A percentile compares a stretch with the other conserved stretches of the same genome.
phyloP scores from a whole-genome alignment of 2,329 filamentous ascomycete genomes.

The Fusarium udum region DNA sequence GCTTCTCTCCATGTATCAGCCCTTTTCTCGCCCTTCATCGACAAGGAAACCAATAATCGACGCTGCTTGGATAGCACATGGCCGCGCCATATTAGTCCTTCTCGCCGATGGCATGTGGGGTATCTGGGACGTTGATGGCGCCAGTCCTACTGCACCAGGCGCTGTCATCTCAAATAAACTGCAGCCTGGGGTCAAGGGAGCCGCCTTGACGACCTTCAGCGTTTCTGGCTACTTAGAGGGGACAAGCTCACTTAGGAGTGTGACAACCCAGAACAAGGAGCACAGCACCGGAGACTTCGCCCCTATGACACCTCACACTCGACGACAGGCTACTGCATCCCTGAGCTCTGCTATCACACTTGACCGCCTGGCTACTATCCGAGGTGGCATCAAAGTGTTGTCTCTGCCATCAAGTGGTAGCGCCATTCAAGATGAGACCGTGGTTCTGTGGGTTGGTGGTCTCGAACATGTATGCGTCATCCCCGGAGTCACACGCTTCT shows the following conservation, averaged over 20 bases:
- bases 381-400: slow-evolving; percentile 62
- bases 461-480: slow-evolving; percentile 67
- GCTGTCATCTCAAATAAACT: slow-evolving; percentile 60
- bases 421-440: slow-evolving; percentile 61
- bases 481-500: slow-evolving; percentile 64
- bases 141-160: slow-evolving; percentile 56
- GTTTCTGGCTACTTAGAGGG: slow-evolving; percentile 69
- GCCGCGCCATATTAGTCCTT: slow-evolving; percentile 66
- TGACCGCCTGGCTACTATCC: slow-evolving; percentile 62
- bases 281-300: slow-evolving; percentile 62
- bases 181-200: slow-evolving; percentile 63
- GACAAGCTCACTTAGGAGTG: slow-evolving; percentile 62
- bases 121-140: slow-evolving; percentile 72
- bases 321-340: slow-evolving; percentile 61
- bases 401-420: slow-evolving; percentile 56
- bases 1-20: slow-evolving; percentile 70
- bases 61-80: slow-evolving; percentile 69
- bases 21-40: slow-evolving; percentile 60
- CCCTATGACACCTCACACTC: slow-evolving; percentile 71
- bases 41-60: slow-evolving; percentile 69
- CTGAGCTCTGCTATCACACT: slow-evolving; percentile 55
- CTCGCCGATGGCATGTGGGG: slow-evolving; percentile 74
- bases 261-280: slow-evolving; percentile 48
- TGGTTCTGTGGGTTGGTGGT: slow-evolving; percentile 66
- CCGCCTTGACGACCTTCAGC: slow-evolving; percentile 67